Evolutionary conservation across 2,329 filamentous ascomycete genomes (phyloP).

Genomic region (Neofusicoccum sp.): DNA sequence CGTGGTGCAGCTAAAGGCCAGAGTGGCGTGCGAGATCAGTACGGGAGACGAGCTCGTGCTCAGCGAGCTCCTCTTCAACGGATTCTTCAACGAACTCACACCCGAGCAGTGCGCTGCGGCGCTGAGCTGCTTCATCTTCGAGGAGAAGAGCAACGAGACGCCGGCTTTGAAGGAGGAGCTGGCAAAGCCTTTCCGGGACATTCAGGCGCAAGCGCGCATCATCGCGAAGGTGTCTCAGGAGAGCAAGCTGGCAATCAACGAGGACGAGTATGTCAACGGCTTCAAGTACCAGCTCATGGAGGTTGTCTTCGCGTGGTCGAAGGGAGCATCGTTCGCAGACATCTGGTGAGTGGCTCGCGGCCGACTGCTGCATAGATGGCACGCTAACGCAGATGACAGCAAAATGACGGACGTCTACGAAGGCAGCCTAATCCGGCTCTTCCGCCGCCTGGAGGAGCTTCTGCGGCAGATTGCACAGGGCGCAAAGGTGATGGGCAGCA

Average conservation of each 20-base stretch:
- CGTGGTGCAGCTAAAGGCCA: slow-evolving; percentile 93
- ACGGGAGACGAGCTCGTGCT: slow-evolving; percentile 93
- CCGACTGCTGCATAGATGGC: slow-evolving; percentile 9
- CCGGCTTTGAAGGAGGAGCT: slow-evolving; percentile 75
- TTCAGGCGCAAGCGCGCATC: slow-evolving; percentile 80
- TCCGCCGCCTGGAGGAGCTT: slow-evolving; percentile 91
- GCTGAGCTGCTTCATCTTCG: slow-evolving; percentile 93
- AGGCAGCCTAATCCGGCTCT: slow-evolving; percentile 91
- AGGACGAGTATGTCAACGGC: slow-evolving; percentile 85
- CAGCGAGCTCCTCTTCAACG: slow-evolving; percentile 90
- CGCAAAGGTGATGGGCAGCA: slow-evolving; percentile 95
- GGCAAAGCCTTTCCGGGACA: slow-evolving; percentile 78
- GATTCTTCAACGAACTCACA: slow-evolving; percentile 94
- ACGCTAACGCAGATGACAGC: slow-evolving; percentile 47
- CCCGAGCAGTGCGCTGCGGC: slow-evolving; percentile 85
- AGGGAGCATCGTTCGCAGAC: slow-evolving; percentile 83
- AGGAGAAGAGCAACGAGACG: slow-evolving; percentile 84
- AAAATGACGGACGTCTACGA: slow-evolving; percentile 99
- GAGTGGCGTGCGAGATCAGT: slow-evolving; percentile 96
- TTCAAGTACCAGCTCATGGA: slow-evolving; percentile 98
- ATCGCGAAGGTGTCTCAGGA: slow-evolving; percentile 94
- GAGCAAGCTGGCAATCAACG: slow-evolving; percentile 89
- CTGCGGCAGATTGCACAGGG: slow-evolving; percentile 94
- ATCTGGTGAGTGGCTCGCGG: slow-evolving; percentile 72
- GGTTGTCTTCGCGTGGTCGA: slow-evolving; percentile 87